Evolutionary conservation across 2,329 filamentous ascomycete species (phyloP), one percentile per base, ranked within the genome.

Genomic region (Lithohypha guttulata): DNA sequence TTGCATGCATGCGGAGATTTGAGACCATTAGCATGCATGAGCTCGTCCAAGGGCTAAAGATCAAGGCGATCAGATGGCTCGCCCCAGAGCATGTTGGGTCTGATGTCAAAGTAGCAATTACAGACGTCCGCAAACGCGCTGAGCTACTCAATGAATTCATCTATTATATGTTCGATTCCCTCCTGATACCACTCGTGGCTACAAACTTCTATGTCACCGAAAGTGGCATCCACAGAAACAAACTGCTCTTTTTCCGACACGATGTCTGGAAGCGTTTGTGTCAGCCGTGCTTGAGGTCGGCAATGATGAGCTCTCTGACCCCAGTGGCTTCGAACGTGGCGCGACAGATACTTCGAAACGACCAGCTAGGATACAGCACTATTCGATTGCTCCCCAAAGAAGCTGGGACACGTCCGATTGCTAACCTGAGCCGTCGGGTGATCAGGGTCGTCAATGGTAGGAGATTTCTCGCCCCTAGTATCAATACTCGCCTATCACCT

Each of bases 191-290:
- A 7, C 69, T 98, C 6, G 73, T 96, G 33, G 77, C 84, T 22
- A 78, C 75, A 46, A 87, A 91, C 53, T 98, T 98, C 53, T 89
- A 96, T 55, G 83, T 95, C 25, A 98, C 91, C 0, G 91, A 98
- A 58, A 91, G 86, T 0, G 86, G 77, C 46, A 68, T 69, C 1
- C 77, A 94, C 54, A 78, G 81, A 11, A 85, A 91, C 51, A 76
- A 77, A 19, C 63, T 96, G 1, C 94, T 93, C 59, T 98, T 85
- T 61, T 96, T 95, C 56, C 81, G 89, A 3, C 91, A 98, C 48
- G 91, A 98, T 58, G 69, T 91, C 7, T 98, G 91, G 91, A 76
- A 74, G 35, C 70, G 70, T 27, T 60, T 96, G 22, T 76, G 80
- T 2, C 79, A 87, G 50, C 82, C 86, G 5, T 75, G 80, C 0